Evolutionary conservation across 768 basidiomycete species (phyloP), one percentile per base, ranked within the genome.

Genomic region (Cystobasidiopsis lactophilus): DNA sequence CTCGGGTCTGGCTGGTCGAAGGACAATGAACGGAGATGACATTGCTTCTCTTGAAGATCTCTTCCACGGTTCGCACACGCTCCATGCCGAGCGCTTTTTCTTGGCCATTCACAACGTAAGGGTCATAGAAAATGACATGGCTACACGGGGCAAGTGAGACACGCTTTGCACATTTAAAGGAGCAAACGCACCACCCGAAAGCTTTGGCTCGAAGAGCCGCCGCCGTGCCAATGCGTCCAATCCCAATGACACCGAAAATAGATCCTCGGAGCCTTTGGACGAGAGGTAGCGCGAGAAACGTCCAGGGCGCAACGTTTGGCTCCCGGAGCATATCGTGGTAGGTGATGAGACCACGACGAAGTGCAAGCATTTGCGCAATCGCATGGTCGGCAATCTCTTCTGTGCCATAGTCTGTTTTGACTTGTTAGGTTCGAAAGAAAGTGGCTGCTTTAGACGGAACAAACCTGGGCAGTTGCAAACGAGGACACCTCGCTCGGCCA

Each of bases 321-420:
- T 21, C 23, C n/a, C 59, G 57, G 35, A 60, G 59, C 18, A 53
- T 26, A 27, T 62, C 59, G 51, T 62, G 57, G 33, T 62, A 57
- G 4, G 58, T 46, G 10, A 59, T 51, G 43, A 62, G 37, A 7
- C 60, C 60, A 9, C 60, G 52, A 1, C 60, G 52, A 16, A 62
- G 52, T 3, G 59, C 47, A 4, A 62, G 55, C 3, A 55, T 57
- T 16, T 60, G 51, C 1, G 52, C 59, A 13, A 62, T 23, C 5
- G 60, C 59, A 47, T 62, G 60, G 45, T 62, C 60, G 10, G 60
- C 60, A 16, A 62, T 55, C 31, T 59, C 60, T 5, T 49, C 55
- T 18, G 60, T 59, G 19, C 59, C 60, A 30, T 59, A 59, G 40
- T 60, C 58, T 59, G 2, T n/a, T 23, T 14, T 24, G n/a, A n/a